Percentiles rank a stretch among this genome's conserved stretches.
These are phyloP conservation scores for Colletotrichum sp. DNA, from an alignment of 2,329 filamentous ascomycete species.

Conservation along the genomic window DNA sequence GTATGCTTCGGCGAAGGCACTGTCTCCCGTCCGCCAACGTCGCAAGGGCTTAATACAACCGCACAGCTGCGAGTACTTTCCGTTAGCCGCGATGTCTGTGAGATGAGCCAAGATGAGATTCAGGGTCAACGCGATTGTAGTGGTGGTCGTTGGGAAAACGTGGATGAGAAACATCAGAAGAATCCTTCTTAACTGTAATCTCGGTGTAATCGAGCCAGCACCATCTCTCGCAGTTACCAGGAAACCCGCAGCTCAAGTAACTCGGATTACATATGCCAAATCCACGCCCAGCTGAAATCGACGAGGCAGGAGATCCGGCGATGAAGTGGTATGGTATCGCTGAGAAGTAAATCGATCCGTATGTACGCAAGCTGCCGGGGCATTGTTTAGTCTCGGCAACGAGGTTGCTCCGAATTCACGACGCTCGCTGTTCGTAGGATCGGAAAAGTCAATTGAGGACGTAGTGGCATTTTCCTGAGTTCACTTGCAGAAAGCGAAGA, in stretches of 20 bases:
- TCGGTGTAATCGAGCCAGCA: neutral
- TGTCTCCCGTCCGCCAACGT: neutral
- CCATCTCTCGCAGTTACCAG: neutral
- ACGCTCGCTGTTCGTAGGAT: neutral
- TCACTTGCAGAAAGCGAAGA: neutral
- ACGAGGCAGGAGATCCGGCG: neutral
- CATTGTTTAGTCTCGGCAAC: neutral
- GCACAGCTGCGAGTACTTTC: neutral
- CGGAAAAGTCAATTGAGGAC: neutral
- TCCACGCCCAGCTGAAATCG: neutral
- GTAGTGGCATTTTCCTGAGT: neutral
- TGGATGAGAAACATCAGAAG: neutral
- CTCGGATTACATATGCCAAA: neutral
- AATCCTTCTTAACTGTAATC: neutral
- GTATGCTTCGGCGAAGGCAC: neutral
- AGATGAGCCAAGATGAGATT: neutral
- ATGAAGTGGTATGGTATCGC: neutral
- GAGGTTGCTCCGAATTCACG: neutral
- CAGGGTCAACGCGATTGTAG: neutral
- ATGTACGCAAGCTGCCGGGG: neutral
- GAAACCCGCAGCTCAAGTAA: neutral
- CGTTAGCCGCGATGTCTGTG: neutral
- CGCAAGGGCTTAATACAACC: neutral
- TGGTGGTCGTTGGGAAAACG: neutral
- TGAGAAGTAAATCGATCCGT: neutral